Evolutionary conservation across 2,329 filamentous ascomycete species (phyloP).

Genomic region (Sarocladiaceae sp.): DNA sequence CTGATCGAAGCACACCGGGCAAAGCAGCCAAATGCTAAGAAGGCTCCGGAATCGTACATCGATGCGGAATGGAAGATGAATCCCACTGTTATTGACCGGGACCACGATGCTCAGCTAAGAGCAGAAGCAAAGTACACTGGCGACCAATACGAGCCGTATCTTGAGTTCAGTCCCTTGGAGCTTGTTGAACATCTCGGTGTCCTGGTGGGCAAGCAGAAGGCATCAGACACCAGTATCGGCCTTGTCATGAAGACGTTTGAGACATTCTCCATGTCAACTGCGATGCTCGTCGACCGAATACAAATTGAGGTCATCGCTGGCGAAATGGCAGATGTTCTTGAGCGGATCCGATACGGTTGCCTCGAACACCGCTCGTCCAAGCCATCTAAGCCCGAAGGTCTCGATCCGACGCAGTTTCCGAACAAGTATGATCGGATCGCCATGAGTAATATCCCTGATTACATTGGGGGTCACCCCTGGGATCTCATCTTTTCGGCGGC

Average conservation of each 20-base stretch:
- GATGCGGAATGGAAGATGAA: not conserved
- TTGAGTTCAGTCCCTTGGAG: not conserved
- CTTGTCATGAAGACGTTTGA: not conserved
- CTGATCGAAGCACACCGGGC: not conserved
- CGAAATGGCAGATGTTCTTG: constrained; percentile 25
- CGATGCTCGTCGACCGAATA: not conserved
- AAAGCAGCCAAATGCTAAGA: not conserved
- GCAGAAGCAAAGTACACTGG: not conserved
- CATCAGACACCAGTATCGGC: not conserved
- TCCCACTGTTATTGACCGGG: not conserved
- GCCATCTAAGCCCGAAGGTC: not conserved
- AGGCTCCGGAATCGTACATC: not conserved
- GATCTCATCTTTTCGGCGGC: constrained; percentile 17
- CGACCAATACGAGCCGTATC: not conserved
- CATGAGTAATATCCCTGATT: constrained; percentile 27
- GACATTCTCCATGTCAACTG: not conserved
- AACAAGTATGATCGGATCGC: constrained; percentile 22
- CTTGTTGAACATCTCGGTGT: not conserved
- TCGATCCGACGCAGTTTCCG: constrained; percentile 20
- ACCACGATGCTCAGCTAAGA: not conserved
- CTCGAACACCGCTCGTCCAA: constrained; percentile 16
- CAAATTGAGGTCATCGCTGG: constrained; percentile 22
- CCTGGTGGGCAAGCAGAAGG: not conserved
- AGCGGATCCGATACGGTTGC: constrained; percentile 20
- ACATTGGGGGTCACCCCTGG: constrained; percentile 23